Percentiles rank a stretch among this genome's conserved stretches.
phyloP scores from a whole-genome alignment of 2,329 filamentous ascomycete genomes.

The Aspergillus quadrilineatus region DNA sequence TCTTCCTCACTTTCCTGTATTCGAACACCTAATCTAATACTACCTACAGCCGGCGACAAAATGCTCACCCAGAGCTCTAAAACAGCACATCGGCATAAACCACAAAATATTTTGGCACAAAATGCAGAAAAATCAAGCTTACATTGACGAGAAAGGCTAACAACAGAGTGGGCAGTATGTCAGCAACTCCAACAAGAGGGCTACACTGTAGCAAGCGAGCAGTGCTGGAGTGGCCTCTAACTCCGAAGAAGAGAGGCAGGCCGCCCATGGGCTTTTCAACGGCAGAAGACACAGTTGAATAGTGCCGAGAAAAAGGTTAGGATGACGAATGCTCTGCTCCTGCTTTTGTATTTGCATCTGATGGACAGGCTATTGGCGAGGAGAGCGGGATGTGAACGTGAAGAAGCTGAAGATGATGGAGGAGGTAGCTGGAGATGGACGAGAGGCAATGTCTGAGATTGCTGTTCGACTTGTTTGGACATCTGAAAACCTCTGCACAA shows the following conservation, averaged over 20 bases:
- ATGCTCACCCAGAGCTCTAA: constrained; percentile 17
- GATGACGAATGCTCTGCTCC: neutral
- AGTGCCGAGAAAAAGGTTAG: neutral
- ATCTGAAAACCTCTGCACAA: too few species aligned
- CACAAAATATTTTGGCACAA: constrained; percentile 8
- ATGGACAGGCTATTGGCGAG: neutral
- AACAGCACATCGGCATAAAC: constrained; percentile 16
- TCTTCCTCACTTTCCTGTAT: neutral
- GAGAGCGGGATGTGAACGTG: neutral
- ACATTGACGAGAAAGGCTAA: constrained; percentile 8
- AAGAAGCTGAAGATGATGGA: neutral
- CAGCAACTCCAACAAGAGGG: neutral
- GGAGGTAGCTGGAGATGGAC: too few species aligned
- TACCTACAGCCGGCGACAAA: constrained; percentile 8
- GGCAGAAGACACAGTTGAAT: neutral
- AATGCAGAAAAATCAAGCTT: constrained; percentile 8
- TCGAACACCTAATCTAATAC: neutral
- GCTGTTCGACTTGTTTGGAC: too few species aligned
- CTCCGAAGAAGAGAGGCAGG: neutral
- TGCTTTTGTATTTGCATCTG: neutral
- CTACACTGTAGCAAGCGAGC: neutral
- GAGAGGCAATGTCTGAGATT: too few species aligned
- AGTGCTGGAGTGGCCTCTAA: neutral
- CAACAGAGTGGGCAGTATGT: neutral
- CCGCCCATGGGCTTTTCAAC: neutral